Conservation (phyloP, 169 alveolate species). For the Eimeria necatrix region DNA sequence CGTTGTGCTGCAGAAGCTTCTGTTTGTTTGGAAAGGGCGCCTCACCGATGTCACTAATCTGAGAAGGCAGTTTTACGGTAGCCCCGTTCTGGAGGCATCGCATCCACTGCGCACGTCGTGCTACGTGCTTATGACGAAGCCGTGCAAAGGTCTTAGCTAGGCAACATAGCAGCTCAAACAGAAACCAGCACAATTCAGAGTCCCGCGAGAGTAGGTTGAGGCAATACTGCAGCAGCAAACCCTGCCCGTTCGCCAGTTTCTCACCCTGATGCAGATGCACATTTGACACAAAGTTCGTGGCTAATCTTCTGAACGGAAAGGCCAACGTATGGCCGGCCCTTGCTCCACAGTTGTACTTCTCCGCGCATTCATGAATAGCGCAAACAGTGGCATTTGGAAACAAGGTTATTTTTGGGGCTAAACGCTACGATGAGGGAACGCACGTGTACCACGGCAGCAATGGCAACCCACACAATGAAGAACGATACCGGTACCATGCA, state of each 20-base stretch:
- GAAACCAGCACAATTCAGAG: constrained; percentile 50
- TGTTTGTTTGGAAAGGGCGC: background rate
- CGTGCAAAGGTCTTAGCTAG: constrained; percentile 45
- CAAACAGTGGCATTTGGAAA: no score
- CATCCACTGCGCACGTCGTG: constrained; percentile 35
- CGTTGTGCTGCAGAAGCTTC: background rate
- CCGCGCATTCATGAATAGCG: no score
- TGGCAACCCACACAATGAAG: no score
- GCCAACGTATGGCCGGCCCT: no score
- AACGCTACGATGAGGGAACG: no score
- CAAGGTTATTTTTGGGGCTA: no score
- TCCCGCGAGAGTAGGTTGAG: constrained; percentile 38
- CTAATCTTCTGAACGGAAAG: no score
- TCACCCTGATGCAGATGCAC: constrained; percentile 43
- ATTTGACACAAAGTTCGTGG: no score
- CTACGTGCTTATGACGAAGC: constrained; percentile 27
- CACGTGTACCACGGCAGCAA: no score
- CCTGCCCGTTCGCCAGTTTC: constrained; percentile 33
- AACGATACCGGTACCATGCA: no score
- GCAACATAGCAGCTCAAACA: constrained; percentile 58
- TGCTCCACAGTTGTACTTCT: no score
- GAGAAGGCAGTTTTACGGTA: background rate
- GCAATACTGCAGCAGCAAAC: constrained; percentile 49
- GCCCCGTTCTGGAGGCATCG: background rate
- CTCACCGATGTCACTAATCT: no score